Conservation (phyloP, 2,329 filamentous ascomycete species). For the Trichoderma sp. region DNA sequence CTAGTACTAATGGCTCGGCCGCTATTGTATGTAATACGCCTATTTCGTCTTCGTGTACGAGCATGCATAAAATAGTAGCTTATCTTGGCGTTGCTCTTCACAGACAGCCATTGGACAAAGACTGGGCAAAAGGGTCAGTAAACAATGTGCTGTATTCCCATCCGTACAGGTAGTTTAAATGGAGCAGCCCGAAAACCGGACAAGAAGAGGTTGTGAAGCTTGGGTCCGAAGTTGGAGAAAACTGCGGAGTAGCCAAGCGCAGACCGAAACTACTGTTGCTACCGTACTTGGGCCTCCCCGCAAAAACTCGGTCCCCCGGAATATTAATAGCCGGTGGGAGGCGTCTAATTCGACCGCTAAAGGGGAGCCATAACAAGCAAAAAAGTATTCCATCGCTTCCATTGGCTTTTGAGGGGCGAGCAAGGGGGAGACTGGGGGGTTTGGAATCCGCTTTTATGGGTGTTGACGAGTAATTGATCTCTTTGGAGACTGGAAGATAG, state of each 20-base stretch:
- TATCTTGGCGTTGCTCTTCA: too few relatives aligned
- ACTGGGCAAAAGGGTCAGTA: too few relatives aligned
- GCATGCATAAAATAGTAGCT: neutral
- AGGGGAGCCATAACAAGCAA: neutral
- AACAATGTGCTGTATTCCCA: neutral
- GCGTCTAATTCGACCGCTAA: conserved; percentile 1
- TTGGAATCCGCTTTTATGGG: neutral
- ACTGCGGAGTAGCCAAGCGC: neutral
- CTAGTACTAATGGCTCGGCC: neutral
- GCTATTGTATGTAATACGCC: too few relatives aligned
- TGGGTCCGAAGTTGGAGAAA: neutral
- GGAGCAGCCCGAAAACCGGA: neutral
- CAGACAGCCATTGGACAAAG: too few relatives aligned
- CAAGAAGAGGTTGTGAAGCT: neutral
- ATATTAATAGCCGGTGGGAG: neutral
- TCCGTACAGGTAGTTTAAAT: neutral
- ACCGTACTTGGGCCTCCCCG: neutral
- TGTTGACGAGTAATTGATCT: neutral
- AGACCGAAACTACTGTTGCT: neutral
- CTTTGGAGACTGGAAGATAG: neutral
- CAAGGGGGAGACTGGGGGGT: neutral
- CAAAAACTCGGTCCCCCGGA: neutral
- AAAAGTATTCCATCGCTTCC: too few relatives aligned
- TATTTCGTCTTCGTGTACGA: too few relatives aligned
- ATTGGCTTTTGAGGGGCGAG: neutral